These are phyloP conservation scores for Saururus chinensis DNA, from an alignment of 164 flowering plant genomes.

Conservation along the genomic window DNA sequence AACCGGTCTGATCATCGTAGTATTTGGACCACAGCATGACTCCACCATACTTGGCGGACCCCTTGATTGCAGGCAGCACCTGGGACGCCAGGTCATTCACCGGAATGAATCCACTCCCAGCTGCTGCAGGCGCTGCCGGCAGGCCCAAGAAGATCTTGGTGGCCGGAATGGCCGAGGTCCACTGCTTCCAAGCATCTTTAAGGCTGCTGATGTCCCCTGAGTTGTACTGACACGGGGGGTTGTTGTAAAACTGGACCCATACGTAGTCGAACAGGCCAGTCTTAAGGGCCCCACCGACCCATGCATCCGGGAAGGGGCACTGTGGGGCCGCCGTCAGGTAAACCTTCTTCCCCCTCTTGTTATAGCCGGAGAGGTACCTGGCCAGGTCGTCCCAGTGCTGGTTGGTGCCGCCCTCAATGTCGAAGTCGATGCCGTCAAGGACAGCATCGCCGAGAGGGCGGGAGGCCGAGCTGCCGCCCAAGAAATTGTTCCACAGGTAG, in stretches of 20 bases:
- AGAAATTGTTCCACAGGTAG: constrained; percentile 1
- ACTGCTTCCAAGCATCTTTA: constrained; percentile 12
- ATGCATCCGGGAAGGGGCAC: constrained; percentile 16
- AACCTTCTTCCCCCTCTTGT: constrained; percentile 7
- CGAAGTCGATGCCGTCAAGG: neutral
- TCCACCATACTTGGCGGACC: constrained; percentile 18
- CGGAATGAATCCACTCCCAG: constrained; percentile 15
- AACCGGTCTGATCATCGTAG: constrained; percentile 11
- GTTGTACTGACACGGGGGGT: constrained; percentile 9
- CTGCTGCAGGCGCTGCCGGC: constrained; percentile 10
- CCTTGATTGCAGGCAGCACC: constrained; percentile 9
- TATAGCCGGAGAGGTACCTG: constrained; percentile 1
- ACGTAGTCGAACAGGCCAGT: constrained; percentile 25
- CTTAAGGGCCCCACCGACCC: constrained; percentile 8
- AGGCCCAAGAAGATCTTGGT: constrained; percentile 11
- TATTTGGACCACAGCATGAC: constrained; percentile 17
- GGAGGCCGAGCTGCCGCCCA: neutral
- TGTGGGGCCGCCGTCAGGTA: constrained; percentile 19
- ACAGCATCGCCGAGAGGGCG: neutral
- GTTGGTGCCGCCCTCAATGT: neutral
- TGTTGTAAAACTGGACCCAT: constrained; percentile 25
- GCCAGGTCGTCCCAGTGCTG: neutral
- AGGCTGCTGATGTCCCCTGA: neutral
- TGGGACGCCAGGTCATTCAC: constrained; percentile 7
- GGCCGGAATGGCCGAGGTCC: constrained; percentile 9